These are phyloP conservation scores for Aspergillus japonicus DNA, from an alignment of 2,329 filamentous ascomycete genomes.

Conservation along the genomic window DNA sequence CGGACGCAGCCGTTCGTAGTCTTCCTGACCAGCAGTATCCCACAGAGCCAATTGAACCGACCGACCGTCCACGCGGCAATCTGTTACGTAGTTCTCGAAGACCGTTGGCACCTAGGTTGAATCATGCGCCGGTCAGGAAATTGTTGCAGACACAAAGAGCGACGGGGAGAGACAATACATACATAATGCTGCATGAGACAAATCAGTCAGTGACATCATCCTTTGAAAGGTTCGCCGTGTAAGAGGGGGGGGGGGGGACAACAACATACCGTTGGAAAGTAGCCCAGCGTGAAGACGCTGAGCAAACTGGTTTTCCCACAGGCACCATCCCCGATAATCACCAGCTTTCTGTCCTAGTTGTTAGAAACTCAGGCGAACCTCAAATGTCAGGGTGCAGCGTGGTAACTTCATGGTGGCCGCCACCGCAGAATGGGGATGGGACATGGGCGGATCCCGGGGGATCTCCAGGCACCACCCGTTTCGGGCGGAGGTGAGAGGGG, in stretches of 20 bases:
- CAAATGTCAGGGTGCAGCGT: conserved; percentile 18
- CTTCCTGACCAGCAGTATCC: conserved; percentile 99
- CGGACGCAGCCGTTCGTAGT: conserved; percentile 92
- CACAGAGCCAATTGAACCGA: conserved; percentile 97
- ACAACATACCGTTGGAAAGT: conserved; percentile 86
- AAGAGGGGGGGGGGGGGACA: not conserved
- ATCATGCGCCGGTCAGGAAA: conserved; percentile 13
- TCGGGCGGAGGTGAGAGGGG: not conserved
- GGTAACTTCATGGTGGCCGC: not conserved
- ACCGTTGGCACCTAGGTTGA: conserved; percentile 80
- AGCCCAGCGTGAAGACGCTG: conserved; percentile 95
- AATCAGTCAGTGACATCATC: conserved; percentile 21
- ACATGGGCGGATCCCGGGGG: not conserved
- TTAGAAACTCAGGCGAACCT: not conserved
- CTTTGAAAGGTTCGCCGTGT: not conserved
- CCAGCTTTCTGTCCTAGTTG: conserved; percentile 69
- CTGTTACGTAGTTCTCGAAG: conserved; percentile 99
- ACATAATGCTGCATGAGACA: conserved; percentile 44
- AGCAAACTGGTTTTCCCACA: conserved; percentile 97
- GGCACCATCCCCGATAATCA: conserved; percentile 95
- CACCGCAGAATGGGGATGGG: not conserved
- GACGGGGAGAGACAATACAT: conserved; percentile 24
- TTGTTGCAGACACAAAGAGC: not conserved
- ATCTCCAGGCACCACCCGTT: not conserved
- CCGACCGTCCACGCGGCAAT: conserved; percentile 96